Base-by-base conservation (phyloP, 1,284 basidiomycete genomes). In the Inonotus obliquus region DNA sequence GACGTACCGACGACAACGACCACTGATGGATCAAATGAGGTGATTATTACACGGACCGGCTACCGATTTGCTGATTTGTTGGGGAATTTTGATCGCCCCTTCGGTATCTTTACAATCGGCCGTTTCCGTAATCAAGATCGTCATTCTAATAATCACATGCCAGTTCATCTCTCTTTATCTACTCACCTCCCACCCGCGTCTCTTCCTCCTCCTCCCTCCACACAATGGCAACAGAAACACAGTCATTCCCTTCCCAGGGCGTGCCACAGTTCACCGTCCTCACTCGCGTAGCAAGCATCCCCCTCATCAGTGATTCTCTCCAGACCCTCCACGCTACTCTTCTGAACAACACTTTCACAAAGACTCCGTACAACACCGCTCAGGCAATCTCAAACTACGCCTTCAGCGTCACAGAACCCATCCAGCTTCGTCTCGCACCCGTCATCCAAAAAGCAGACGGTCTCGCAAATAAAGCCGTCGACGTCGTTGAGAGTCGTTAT, bases 381-480 rank as follows among this genome's bases (percentile, higher is more conserved):
- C 83, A 86, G 65, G 78, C 74, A 41, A 60, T 89, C 57, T 82
- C 85, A 1, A 76, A 75, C 41, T 77, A 81, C 25, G 86, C 86
- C 2, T 81, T 84, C 70, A 82, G 78, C 69, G 79, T 80, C 67
- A 79, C 86, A 0, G 82, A 84, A 66, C 87, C 89, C 14, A 64
- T 91, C 51, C 85, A 87, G 67, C 74, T 78, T 57, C 81, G 79
- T 60, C 74, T 91, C 32, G 84, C 84, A 0, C 87, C 90, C 19
- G 71, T 89, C 47, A 79, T 91, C 66, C 74, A 77, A 44, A 79
- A 81, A 55, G 87, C 82, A 6, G 84, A 92, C 67, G 81, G 73
- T 25, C 76, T 76, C 62, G 89, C 87, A 19, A 89, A 90, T 79
- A 85, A 83, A 75, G 86, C 82, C 25, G 78, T 91, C 54, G 89